phyloP scores from a whole-genome alignment of 495 filamentous ascomycete species.

The Hypoxylon trugodes region DNA sequence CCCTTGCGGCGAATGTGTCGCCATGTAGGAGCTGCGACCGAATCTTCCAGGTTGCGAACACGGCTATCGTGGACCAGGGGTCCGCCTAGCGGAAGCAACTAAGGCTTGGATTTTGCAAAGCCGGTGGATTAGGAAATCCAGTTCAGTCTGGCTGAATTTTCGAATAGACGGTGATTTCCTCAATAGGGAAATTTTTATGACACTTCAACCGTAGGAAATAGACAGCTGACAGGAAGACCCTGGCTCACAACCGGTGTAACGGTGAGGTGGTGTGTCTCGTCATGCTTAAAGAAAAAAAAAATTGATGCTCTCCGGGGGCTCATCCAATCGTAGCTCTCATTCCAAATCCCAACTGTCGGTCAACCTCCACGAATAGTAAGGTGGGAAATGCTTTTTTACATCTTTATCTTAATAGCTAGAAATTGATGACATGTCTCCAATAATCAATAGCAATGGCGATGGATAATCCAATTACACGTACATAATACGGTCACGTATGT shows the following conservation, averaged over 20 bases:
- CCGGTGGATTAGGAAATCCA: constrained; percentile 19
- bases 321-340: constrained; percentile 21
- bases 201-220: constrained; percentile 30
- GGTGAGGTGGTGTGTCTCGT: constrained; percentile 37
- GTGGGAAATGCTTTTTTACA: too few relatives aligned
- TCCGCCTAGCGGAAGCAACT: constrained; percentile 11
- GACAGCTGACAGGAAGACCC: constrained; percentile 26
- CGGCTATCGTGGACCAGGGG: constrained; percentile 20
- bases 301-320: constrained; percentile 16
- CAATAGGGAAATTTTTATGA: constrained; percentile 23
- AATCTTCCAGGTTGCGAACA: constrained; percentile 21
- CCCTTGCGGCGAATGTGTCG: constrained; percentile 23
- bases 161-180: constrained; percentile 21
- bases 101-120: constrained; percentile 21
- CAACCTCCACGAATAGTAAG: constrained; percentile 25
- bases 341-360: constrained; percentile 16
- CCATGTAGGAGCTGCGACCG: constrained; percentile 7
- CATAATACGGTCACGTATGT: not conserved
- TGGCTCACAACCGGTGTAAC: constrained; percentile 30
- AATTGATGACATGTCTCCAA: constrained; percentile 27
- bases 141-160: constrained; percentile 7
- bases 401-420: constrained; percentile 13
- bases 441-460: not conserved
- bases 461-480: constrained; percentile 1
- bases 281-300: constrained; percentile 18